Percentiles rank a stretch among this genome's conserved stretches.
phyloP scores from a whole-genome alignment of 2,329 filamentous ascomycete species.

The Fusarium guadeloupense region DNA sequence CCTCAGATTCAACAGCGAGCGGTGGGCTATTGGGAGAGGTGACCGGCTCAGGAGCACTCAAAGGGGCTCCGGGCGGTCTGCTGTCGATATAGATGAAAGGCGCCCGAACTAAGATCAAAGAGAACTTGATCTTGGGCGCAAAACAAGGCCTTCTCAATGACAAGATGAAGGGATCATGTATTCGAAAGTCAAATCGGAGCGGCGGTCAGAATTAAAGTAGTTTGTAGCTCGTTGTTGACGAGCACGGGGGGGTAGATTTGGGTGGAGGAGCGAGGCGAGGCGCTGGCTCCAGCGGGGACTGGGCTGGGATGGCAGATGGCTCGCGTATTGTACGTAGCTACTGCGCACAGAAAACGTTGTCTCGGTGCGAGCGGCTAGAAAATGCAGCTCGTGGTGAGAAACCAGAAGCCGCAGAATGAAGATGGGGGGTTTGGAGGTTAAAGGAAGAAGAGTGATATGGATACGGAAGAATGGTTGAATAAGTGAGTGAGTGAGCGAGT shows the following conservation, averaged over 20 bases:
- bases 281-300: constrained; percentile 24
- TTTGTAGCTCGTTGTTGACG: constrained; percentile 32
- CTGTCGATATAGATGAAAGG: constrained; percentile 4
- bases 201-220: constrained; percentile 36
- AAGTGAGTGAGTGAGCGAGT: constrained; percentile 22
- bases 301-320: constrained; percentile 25
- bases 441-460: constrained; percentile 25
- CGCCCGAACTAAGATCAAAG: constrained; percentile 19
- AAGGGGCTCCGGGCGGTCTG: constrained; percentile 31
- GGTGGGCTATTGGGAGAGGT: constrained; percentile 20
- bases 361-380: constrained; percentile 16
- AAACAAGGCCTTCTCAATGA: constrained; percentile 32
- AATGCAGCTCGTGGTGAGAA: constrained; percentile 19
- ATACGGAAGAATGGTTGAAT: constrained; percentile 21
- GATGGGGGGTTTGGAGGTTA: constrained; percentile 22
- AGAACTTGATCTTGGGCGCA: constrained; percentile 30
- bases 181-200: constrained; percentile 28
- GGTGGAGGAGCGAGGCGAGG: constrained; percentile 37
- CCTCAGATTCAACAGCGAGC: constrained; percentile 23
- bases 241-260: constrained; percentile 26
- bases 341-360: constrained; percentile 28
- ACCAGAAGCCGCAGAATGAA: constrained; percentile 19
- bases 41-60: constrained; percentile 31
- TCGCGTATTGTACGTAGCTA: constrained; percentile 9
- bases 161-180: constrained; percentile 37